Evolutionary conservation across 1,284 basidiomycete genomes (phyloP), one percentile per base, ranked within the genome.

Genomic region (Trametes pubescens): DNA sequence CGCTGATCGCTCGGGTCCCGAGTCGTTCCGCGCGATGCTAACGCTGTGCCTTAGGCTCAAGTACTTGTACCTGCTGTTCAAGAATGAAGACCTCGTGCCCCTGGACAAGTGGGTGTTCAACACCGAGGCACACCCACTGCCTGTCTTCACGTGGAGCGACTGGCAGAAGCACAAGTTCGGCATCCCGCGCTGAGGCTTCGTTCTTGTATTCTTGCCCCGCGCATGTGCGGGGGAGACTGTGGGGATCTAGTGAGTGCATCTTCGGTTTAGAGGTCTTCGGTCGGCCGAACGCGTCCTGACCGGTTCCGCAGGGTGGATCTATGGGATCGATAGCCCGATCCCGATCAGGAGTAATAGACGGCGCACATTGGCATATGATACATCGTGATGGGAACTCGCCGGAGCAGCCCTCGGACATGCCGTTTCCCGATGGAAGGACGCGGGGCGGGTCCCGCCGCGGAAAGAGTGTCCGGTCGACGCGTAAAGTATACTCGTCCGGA

Each of bases 71-170:
- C 78, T 89, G n/a, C 74, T 87, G 69, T 89, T 88, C 75, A 75
- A 74, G 57, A 82, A 86, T 46, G 81, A 84, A 52, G 85, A 86
- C 58, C 75, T 82, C 1, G 66, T 92, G 53, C 86, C 90, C 13
- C 75, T 93, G 34, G 86, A 91, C 67, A 77, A 85, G 68, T 94
- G 89, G 85, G 91, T 94, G 24, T 90, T 94, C 74, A 95, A 94
- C 73, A 95, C 93, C 1, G 93, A 93, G 77, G 91, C 90, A 13
- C 91, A 93, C 71, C 87, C 90, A 0, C 76, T 93, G 11, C 91
- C 91, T 1, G 78, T 91, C 21, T 92, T 92, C 71, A 72, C 81
- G 59, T 92, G 89, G 89, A 83, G 80, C 26, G 53, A 57, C 2
- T 75, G 69, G 66, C 74, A 77, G 71, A 71, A 68, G 65, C 53